Evolutionary conservation across 352 stramenopile genomes (phyloP).

Genomic region (Phytophthora tubulina): DNA sequence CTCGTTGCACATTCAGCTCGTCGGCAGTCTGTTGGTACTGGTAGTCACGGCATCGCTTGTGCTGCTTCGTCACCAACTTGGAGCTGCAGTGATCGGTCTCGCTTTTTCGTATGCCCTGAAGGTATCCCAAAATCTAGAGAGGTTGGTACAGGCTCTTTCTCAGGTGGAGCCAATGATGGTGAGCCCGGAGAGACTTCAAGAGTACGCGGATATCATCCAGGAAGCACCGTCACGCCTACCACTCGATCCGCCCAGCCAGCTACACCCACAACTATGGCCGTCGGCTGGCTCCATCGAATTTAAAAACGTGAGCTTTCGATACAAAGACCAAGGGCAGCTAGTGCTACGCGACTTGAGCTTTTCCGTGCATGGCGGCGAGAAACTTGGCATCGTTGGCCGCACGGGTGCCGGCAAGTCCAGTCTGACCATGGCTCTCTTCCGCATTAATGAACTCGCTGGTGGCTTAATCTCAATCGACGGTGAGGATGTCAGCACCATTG

Average conservation of each 20-base stretch:
- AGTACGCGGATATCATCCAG: conserved; percentile 81
- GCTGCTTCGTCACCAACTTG: conserved; percentile 49
- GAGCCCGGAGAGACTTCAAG: conserved; percentile 90
- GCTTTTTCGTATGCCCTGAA: conserved; percentile 93
- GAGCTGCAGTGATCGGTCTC: conserved; percentile 77
- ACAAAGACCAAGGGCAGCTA: conserved; percentile 73
- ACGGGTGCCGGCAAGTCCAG: conserved; percentile 91
- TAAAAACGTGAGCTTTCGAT: conserved; percentile 87
- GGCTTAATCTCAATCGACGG: conserved; percentile 91
- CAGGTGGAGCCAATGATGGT: conserved; percentile 84
- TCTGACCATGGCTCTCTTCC: conserved; percentile 90
- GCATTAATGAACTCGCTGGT: conserved; percentile 85
- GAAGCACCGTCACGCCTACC: conserved; percentile 54
- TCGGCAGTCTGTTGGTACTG: conserved; percentile 92
- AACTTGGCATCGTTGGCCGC: conserved; percentile 90
- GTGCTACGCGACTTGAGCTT: conserved; percentile 55
- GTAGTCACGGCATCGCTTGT: conserved; percentile 64
- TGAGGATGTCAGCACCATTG: conserved; percentile 78
- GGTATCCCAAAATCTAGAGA: conserved; percentile 85
- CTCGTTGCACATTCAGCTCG: conserved; percentile 63
- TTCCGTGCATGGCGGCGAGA: conserved; percentile 53
- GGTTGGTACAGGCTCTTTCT: conserved; percentile 73
- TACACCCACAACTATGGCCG: conserved; percentile 74
- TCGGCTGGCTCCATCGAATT: conserved; percentile 80
- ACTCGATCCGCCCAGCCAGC: conserved; percentile 42